A percentile compares a stretch with the other conserved stretches of the same genome.
phyloP scores from a whole-genome alignment of 75 land plant genomes.

The Pinus taeda region DNA sequence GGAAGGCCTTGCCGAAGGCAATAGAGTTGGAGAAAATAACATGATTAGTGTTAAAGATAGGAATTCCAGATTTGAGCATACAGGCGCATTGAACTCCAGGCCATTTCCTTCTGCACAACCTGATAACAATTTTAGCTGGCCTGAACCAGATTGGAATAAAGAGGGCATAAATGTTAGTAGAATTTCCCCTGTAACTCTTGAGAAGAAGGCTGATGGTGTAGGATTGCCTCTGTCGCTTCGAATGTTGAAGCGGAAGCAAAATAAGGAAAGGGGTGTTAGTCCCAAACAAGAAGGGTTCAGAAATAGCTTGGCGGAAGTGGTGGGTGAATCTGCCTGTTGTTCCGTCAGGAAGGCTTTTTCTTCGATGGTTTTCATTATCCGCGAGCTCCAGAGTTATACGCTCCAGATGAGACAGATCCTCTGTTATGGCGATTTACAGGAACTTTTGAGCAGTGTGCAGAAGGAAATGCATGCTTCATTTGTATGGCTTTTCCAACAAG shows the following conservation, averaged over 20 bases:
- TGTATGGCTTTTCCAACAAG: conserved; percentile 93
- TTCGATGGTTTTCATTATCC: conserved; percentile 90
- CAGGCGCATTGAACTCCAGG: neutral
- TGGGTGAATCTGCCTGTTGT: conserved; percentile 45
- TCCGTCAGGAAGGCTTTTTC: conserved; percentile 85
- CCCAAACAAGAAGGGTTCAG: conserved; percentile 35
- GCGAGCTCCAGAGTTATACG: conserved; percentile 71
- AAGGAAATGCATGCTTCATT: conserved; percentile 81
- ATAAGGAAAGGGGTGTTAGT: conserved; percentile 6
- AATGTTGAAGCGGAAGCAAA: conserved; percentile 55
- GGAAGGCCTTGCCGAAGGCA: neutral
- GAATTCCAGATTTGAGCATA: neutral
- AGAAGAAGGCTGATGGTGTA: conserved; percentile 44
- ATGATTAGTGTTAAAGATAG: neutral
- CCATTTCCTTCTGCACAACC: conserved; percentile 1
- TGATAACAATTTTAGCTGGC: conserved; percentile 13
- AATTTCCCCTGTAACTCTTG: conserved; percentile 30
- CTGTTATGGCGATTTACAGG: conserved; percentile 48
- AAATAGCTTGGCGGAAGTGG: conserved; percentile 17
- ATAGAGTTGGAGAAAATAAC: neutral
- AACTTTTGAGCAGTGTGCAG: conserved; percentile 59
- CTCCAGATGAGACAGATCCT: conserved; percentile 61
- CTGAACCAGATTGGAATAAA: conserved; percentile 23
- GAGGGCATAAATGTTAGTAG: conserved; percentile 15
- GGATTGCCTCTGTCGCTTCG: conserved; percentile 61